These are phyloP conservation scores for Sclerotinia borealis DNA, from an alignment of 2,329 filamentous ascomycete species.

Conservation along the genomic window DNA sequence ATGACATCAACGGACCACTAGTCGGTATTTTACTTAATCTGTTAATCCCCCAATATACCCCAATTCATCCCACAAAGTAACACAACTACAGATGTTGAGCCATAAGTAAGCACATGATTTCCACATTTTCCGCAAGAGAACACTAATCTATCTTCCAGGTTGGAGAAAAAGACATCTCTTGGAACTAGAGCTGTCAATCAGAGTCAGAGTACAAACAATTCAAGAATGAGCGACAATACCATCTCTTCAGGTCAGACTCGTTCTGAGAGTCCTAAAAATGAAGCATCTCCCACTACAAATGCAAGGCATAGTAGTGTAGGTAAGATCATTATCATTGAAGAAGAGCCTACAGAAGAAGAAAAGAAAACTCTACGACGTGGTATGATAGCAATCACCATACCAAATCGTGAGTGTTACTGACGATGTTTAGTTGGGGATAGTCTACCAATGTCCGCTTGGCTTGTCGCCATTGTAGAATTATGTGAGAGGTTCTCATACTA, in stretches of 20 bases:
- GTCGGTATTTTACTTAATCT: neutral
- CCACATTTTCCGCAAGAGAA: neutral
- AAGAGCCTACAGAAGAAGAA: neutral
- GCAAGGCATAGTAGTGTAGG: neutral
- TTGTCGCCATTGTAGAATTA: slow-evolving; percentile 7
- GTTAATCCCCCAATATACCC: neutral
- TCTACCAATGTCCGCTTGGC: slow-evolving; percentile 9
- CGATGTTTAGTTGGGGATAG: neutral
- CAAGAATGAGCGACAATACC: neutral
- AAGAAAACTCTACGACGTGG: neutral
- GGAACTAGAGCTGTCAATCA: neutral
- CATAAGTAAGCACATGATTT: neutral
- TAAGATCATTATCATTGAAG: neutral
- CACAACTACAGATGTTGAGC: neutral
- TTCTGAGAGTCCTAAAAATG: neutral
- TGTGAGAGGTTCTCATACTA: slow-evolving; percentile 50
- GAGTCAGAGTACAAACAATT: neutral
- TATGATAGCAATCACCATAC: neutral
- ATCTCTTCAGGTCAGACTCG: neutral
- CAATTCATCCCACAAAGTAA: neutral
- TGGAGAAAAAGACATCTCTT: neutral
- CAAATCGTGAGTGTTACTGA: neutral
- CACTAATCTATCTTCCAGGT: neutral
- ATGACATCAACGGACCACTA: neutral
- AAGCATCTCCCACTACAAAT: neutral